Conservation (phyloP, 2,329 filamentous ascomycete genomes). For the Apiospora kogelbergensis region DNA sequence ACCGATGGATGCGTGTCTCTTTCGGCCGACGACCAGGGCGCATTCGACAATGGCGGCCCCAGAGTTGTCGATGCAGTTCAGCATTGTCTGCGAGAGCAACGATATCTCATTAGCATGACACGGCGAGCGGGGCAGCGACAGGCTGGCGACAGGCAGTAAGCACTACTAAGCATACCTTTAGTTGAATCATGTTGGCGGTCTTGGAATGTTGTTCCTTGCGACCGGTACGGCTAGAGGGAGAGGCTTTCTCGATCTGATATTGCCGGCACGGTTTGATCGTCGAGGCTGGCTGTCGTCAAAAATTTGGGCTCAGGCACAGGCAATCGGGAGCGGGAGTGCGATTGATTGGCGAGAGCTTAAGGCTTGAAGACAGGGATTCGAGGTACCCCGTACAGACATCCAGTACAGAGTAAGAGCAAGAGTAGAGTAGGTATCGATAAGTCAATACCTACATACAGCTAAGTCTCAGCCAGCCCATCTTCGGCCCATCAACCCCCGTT, state of each 20-base stretch:
- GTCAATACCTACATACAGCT: too few species aligned
- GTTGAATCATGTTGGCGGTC: slow-evolving; percentile 78
- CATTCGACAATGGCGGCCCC: slow-evolving; percentile 97
- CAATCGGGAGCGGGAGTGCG: not conserved
- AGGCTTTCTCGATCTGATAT: not conserved
- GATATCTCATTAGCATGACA: not conserved
- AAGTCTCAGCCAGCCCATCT: not conserved
- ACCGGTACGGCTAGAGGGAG: not conserved
- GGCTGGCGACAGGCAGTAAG: not conserved
- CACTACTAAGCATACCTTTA: slow-evolving; percentile 60
- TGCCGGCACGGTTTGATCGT: not conserved
- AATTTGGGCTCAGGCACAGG: slow-evolving; percentile 6
- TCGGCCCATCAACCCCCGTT: not conserved
- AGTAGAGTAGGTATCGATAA: slow-evolving; percentile 2
- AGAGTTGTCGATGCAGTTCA: slow-evolving; percentile 99
- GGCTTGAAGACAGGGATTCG: not conserved
- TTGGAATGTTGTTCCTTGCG: slow-evolving; percentile 1
- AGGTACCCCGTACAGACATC: too few species aligned
- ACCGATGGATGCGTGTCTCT: slow-evolving; percentile 87
- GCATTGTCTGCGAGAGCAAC: slow-evolving; percentile 67
- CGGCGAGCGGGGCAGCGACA: not conserved
- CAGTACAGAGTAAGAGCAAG: too few species aligned
- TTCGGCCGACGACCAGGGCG: slow-evolving; percentile 88
- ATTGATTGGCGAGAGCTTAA: slow-evolving; percentile 7
- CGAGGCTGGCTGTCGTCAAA: slow-evolving; percentile 10